Conservation (phyloP, 2,329 filamentous ascomycete species). For the Escovopsis weberi region DNA sequence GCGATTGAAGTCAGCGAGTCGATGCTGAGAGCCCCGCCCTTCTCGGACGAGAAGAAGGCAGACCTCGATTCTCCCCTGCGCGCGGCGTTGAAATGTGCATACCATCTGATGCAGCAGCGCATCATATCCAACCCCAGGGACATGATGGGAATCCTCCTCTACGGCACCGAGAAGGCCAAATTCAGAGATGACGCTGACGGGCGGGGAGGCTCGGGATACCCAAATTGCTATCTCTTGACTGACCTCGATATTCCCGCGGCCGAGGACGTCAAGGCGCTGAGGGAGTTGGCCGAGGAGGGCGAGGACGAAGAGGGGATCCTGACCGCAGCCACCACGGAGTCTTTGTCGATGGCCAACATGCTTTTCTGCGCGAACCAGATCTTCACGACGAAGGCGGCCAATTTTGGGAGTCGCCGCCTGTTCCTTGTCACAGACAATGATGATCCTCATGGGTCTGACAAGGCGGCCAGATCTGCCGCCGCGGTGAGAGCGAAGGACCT, state of each 20-base stretch:
- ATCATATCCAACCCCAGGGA: conserved; percentile 95
- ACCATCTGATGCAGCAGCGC: conserved; percentile 91
- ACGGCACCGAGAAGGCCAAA: conserved; percentile 74
- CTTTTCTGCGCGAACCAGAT: conserved; percentile 93
- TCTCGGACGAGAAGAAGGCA: conserved; percentile 55
- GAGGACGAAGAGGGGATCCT: conserved; percentile 57
- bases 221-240: conserved; percentile 81
- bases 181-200: conserved; percentile 55
- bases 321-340: conserved; percentile 53
- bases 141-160: conserved; percentile 91
- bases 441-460: conserved; percentile 61
- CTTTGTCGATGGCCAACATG: conserved; percentile 71
- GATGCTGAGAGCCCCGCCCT: conserved; percentile 60
- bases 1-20: conserved; percentile 83
- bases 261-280: conserved; percentile 69
- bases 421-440: conserved; percentile 96
- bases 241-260: conserved; percentile 82
- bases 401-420: conserved; percentile 82
- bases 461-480: conserved; percentile 58
- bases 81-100: conserved; percentile 85
- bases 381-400: conserved; percentile 87
- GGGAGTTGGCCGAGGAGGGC: conserved; percentile 62
- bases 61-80: conserved; percentile 64
- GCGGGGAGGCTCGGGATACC: conserved; percentile 51
- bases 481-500: conserved; percentile 84